Conservation (phyloP, 345 rosid species). For the Dovyalis caffra region DNA sequence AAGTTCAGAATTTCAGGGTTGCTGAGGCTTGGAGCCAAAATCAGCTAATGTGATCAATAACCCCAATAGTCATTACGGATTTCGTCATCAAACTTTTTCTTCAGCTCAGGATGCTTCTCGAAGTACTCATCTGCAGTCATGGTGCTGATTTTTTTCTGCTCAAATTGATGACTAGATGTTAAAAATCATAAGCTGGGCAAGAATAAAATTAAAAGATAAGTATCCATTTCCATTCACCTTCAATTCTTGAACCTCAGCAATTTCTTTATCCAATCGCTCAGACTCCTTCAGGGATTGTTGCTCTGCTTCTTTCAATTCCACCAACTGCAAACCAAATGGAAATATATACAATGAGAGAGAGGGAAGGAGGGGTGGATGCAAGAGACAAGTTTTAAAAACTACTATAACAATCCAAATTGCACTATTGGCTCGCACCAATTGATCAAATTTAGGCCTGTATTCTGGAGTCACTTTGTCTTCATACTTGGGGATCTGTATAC, state of each 20-base stretch:
- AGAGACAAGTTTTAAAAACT: background rate
- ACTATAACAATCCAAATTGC: slow-evolving; percentile 6
- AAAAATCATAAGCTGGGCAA: background rate
- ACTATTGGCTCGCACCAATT: slow-evolving; percentile 56
- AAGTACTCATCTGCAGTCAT: slow-evolving; percentile 99
- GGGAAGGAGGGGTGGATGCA: background rate
- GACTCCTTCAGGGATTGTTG: slow-evolving; percentile 80
- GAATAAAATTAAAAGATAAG: background rate
- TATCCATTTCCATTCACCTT: slow-evolving; percentile 47
- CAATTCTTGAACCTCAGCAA: slow-evolving; percentile 77
- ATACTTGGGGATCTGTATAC: slow-evolving; percentile 77
- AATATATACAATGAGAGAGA: background rate
- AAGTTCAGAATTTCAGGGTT: background rate
- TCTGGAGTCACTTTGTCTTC: slow-evolving; percentile 88
- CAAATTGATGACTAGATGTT: background rate
- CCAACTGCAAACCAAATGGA: slow-evolving; percentile 42
- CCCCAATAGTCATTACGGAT: slow-evolving; percentile 97
- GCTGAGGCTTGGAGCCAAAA: background rate
- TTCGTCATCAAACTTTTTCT: slow-evolving; percentile 93
- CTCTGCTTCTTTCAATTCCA: slow-evolving; percentile 93
- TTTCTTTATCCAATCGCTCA: slow-evolving; percentile 78
- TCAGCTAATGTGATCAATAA: slow-evolving; percentile 28
- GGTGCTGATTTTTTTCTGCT: slow-evolving; percentile 89
- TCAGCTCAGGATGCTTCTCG: slow-evolving; percentile 90
- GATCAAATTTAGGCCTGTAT: slow-evolving; percentile 89